Base-by-base conservation (phyloP, 306 rosid species). In the Crotalaria pallida region DNA sequence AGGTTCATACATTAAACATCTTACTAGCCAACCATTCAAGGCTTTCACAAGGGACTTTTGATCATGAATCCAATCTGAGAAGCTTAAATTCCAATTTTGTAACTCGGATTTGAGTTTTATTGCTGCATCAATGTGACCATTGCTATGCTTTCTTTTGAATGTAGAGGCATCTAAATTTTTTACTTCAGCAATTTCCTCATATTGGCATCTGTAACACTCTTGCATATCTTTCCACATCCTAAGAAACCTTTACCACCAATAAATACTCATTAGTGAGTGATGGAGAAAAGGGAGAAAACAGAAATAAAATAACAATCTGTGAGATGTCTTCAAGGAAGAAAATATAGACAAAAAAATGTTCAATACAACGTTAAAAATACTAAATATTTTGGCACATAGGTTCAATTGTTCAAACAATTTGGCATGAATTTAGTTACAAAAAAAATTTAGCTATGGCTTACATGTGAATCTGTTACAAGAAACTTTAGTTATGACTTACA, bases 161-260 rank as follows among this genome's bases (percentile, higher is more conserved):
- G 73, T 53, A 6, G 74, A 58, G 67, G 17, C 84, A 18, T 80
- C 86, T 50, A 77, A 52, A 16, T 70, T 41, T 62, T 79, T 86
- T 69, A 64, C 67, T 65, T 88, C 92, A 3, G 62, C 79, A 36
- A 90, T 36, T 60, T 71, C 72, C 73, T 78, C 74, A 71, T 48
- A 67, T 78, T 88, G 96, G 47, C 74, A 7, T 68, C 76, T 85
- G 85, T 87, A 88, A 78, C 94, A 82, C 26, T 88, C 89, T 40
- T 64, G 73, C 98, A 93, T 90, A 49, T 65, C 83, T 80, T 81
- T 85, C 97, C 97, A 94, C 97, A 94, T 87, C 53, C 79, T 77
- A 0, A 74, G 77, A 45, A 90, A 81, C 76, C 97, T 94, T 60
- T 65, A 13, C 38, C 55, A 75, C 38, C 72, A 73, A 61, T 44